Percentiles rank a stretch among this genome's conserved stretches.
These are phyloP conservation scores for Trifolium dubium DNA, from an alignment of 306 rosid species.

Conservation along the genomic window DNA sequence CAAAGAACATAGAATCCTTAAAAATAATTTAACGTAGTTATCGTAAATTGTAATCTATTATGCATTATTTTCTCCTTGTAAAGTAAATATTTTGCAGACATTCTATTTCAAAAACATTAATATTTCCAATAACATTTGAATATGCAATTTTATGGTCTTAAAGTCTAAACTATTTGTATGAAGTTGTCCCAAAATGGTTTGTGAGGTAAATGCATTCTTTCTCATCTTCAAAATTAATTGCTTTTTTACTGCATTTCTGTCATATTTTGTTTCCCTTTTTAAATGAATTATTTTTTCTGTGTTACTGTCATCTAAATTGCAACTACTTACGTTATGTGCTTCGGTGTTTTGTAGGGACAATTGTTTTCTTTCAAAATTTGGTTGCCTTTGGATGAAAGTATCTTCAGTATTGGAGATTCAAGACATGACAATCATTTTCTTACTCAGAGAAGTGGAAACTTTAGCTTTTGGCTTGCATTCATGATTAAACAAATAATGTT, in stretches of 20 bases:
- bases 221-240: background rate
- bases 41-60: background rate
- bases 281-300: conserved; percentile 5
- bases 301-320: conserved; percentile 40
- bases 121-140: background rate
- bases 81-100: background rate
- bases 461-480: conserved; percentile 53
- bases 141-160: conserved; percentile 8
- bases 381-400: conserved; percentile 42
- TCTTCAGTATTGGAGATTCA: conserved; percentile 43
- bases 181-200: background rate
- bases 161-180: conserved; percentile 1
- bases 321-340: conserved; percentile 24
- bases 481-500: conserved; percentile 57
- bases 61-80: background rate
- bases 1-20: too few species aligned
- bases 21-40: background rate
- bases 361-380: conserved; percentile 47
- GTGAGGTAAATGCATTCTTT: conserved; percentile 1
- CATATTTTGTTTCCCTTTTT: background rate
- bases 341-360: conserved; percentile 50
- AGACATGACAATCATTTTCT: conserved; percentile 49
- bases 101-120: background rate
- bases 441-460: conserved; percentile 57
- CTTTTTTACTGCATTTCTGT: background rate